A percentile compares a stretch with the other conserved stretches of the same genome.
These are phyloP conservation scores for Aspergillus ibericus DNA, from an alignment of 2,329 filamentous ascomycete genomes.

Conservation along the genomic window DNA sequence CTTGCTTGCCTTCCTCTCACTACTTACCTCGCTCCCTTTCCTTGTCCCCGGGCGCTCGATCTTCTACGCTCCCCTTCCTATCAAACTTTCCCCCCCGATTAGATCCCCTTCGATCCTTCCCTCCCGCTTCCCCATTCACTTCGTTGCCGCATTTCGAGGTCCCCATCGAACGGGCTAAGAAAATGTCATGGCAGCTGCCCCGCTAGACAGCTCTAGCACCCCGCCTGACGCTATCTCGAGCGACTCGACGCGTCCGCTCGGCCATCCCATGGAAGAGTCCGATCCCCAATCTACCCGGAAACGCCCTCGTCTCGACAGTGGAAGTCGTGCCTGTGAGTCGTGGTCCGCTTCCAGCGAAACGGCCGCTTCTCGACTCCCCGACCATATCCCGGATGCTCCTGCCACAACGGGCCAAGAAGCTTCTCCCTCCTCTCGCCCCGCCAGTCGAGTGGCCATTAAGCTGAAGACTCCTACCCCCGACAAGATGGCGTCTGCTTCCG, in stretches of 20 bases:
- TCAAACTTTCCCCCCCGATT: background rate
- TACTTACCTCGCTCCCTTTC: background rate
- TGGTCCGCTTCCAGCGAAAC: constrained; percentile 33
- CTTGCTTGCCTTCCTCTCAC: background rate
- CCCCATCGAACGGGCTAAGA: constrained; percentile 15
- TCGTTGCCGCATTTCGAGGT: background rate
- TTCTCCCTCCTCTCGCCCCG: constrained; percentile 34
- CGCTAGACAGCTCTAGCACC: constrained; percentile 47
- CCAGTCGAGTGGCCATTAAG: constrained; percentile 51
- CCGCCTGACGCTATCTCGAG: constrained; percentile 35
- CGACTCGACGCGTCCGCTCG: constrained; percentile 30
- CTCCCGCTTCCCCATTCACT: background rate
- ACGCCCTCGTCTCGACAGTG: constrained; percentile 50
- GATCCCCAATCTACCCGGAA: constrained; percentile 44
- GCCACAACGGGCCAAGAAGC: constrained; percentile 30
- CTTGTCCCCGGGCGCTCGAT: background rate
- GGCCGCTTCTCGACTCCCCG: constrained; percentile 16
- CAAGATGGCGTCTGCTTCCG: constrained; percentile 15
- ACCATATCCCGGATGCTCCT: constrained; percentile 28
- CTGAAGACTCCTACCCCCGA: constrained; percentile 39
- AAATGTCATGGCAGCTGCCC: constrained; percentile 49
- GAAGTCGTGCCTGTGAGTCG: constrained; percentile 36
- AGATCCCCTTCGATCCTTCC: background rate
- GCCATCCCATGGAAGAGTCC: constrained; percentile 44
- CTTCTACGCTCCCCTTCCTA: background rate